Evolutionary conservation across 2,329 filamentous ascomycete genomes (phyloP).

Genomic region (Sphaceloma murrayae): DNA sequence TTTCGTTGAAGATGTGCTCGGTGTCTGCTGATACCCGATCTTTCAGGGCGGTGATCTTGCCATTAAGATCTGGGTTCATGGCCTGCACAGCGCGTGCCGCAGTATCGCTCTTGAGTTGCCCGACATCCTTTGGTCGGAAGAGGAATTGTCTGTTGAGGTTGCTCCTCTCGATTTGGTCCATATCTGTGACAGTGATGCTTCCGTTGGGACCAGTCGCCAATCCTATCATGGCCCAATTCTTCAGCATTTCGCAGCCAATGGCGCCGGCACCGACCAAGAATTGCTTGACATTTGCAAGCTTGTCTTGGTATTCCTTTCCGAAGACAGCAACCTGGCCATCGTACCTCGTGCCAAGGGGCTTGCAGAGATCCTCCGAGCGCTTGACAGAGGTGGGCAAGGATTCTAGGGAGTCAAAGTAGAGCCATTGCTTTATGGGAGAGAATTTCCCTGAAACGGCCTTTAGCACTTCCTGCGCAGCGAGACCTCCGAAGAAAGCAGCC

Average conservation of each 20-base stretch:
- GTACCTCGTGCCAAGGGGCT: constrained; percentile 75
- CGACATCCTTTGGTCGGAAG: constrained; percentile 88
- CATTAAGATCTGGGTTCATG: constrained; percentile 89
- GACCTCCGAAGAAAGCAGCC: constrained; percentile 89
- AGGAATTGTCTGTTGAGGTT: constrained; percentile 96
- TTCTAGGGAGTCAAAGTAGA: constrained; percentile 98
- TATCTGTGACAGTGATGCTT: constrained; percentile 87
- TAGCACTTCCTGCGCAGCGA: constrained; percentile 86
- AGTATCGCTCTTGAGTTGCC: constrained; percentile 91
- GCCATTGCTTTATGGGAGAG: constrained; percentile 85
- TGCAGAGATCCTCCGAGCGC: constrained; percentile 79
- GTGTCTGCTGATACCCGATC: constrained; percentile 89
- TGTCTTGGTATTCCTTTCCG: constrained; percentile 85
- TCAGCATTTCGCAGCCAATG: constrained; percentile 97
- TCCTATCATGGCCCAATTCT: constrained; percentile 99
- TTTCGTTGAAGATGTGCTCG: constrained; percentile 86
- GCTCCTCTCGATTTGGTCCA: constrained; percentile 98
- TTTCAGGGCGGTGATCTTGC: constrained; percentile 75
- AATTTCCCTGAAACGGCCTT: constrained; percentile 98
- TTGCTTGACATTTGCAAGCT: constrained; percentile 78
- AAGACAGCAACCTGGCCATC: constrained; percentile 97
- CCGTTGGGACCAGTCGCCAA: constrained; percentile 80
- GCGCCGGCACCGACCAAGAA: constrained; percentile 95
- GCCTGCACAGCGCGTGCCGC: constrained; percentile 79
- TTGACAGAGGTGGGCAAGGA: constrained; percentile 67